Base-by-base conservation (phyloP, 441 rosid species). In the Rhodomyrtus psidioides region DNA sequence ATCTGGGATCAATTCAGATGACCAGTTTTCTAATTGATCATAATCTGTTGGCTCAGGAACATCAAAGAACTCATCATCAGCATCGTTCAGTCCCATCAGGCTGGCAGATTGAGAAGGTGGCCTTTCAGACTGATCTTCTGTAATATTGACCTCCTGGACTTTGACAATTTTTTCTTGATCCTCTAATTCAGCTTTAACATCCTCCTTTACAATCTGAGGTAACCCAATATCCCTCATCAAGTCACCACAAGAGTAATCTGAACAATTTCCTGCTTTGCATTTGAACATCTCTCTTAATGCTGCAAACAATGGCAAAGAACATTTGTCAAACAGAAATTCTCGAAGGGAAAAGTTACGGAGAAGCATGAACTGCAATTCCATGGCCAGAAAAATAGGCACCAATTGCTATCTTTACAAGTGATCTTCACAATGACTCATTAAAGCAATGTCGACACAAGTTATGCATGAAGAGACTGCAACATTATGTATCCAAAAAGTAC, bases 51-150 rank as follows among this genome's bases (percentile, higher is more conserved):
- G 87, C 86, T 94, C 97, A 27, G 96, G 96, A 84, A 95, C 98
- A 89, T 97, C 99, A 83, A 95, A 95, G 93, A 96, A 97, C 88
- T 96, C 99, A 87, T 96, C 99, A 58, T 96, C 87, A 60, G 89
- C 89, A 90, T 93, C 95, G 24, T 91, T 91, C 49, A 94, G 84
- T 87, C 90, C 93, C 86, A 92, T 91, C 84, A 95, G 91, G 91
- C 94, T 92, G 39, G 88, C 19, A 53, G 89, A 89, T 44, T 86
- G 91, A 24, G 93, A 87, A 87, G 86, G 79, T 53, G 86, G 90
- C 91, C 89, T 93, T 76, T 91, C 95, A 54, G 88, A 57, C 57
- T 94, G 96, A n/a, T 91, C 88, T 75, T 83, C 88, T 15, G 81
- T 81, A 21, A 75, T 55, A 83, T 27, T 42, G 75, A 87, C 82